Base-by-base conservation (phyloP, 106 monocot genomes). In the Allium sativum region DNA sequence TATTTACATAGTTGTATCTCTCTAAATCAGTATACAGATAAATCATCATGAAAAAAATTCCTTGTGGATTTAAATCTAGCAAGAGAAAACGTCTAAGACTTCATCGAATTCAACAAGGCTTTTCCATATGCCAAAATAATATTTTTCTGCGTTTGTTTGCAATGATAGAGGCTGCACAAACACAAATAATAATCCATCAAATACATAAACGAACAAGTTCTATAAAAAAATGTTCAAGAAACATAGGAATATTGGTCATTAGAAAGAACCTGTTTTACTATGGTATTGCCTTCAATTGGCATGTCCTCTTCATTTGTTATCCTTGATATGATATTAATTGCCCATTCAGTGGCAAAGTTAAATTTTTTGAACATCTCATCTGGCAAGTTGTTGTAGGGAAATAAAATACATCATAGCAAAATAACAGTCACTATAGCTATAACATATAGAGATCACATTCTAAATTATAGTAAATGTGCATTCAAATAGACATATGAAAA, bases 281-380 rank as follows among this genome's bases (percentile, higher is more conserved):
- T 81, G 10, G 78, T 45, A 67, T 73, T 71, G 40, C 88, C 88
- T 73, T 98, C 91, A 70, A 98, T 91, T 52, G 98, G 92, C 71
- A 82, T 74, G 65, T 98, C 93, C 52, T 93, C 96, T 68, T 92
- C 74, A 74, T 98, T 81, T 55, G 91, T 98, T 57, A 98, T 98
- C 74, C 53, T 84, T 69, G 98, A 98, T 76, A 98, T 92, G 48
- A 98, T 75, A 48, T 64, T 92, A 66, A 98, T 88, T 57, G 98
- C 98, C 98, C 98, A 98, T 58, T 98, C 85, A 43, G 98, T 98
- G 42, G 91, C 85, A 75, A 98, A 92, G 73, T 98, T 98, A 72
- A 98, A 98, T 59, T 98, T 98, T 55, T 79, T 87, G 80, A 92
- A 98, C 87, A 98, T 98, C 68, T 98, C 98, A 79, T 98, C 98